These are phyloP conservation scores for Fallopia convolvulus DNA, from an alignment of 148 eudicot species.

Conservation along the genomic window DNA sequence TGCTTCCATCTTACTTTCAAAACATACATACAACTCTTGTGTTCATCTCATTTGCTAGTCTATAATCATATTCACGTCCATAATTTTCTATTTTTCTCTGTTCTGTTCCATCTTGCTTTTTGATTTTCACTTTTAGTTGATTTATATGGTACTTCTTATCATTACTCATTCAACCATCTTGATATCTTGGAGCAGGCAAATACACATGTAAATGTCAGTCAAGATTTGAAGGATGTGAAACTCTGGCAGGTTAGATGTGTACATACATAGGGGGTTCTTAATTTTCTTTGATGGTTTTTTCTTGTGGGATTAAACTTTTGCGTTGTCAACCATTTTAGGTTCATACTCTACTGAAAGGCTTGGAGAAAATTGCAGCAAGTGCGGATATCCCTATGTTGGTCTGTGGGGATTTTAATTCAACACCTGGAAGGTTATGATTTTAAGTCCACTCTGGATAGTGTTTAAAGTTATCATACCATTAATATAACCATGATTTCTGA, in stretches of 20 bases:
- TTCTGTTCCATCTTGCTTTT: neutral
- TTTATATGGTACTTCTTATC: neutral
- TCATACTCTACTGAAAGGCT: slow-evolving; percentile 87
- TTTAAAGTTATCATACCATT: neutral
- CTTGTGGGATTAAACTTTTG: neutral
- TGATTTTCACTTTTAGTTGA: neutral
- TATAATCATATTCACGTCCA: neutral
- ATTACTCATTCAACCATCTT: neutral
- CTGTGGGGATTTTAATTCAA: slow-evolving; percentile 94
- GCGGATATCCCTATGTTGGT: slow-evolving; percentile 98
- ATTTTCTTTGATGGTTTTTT: neutral
- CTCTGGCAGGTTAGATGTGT: slow-evolving; percentile 77
- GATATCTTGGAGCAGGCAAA: slow-evolving; percentile 61
- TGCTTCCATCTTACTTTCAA: neutral
- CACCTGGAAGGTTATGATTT: slow-evolving; percentile 71
- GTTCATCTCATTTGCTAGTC: neutral
- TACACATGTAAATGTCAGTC: slow-evolving; percentile 89
- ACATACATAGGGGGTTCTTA: neutral
- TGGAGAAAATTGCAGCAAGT: slow-evolving; percentile 95
- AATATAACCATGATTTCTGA: neutral
- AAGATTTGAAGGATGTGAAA: slow-evolving; percentile 88
- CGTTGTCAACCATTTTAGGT: slow-evolving; percentile 37
- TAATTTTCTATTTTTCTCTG: neutral
- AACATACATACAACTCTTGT: neutral
- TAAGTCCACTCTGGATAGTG: neutral